phyloP scores from a whole-genome alignment of 2,329 filamentous ascomycete genomes.

The Neocatenulostroma microsporum region DNA sequence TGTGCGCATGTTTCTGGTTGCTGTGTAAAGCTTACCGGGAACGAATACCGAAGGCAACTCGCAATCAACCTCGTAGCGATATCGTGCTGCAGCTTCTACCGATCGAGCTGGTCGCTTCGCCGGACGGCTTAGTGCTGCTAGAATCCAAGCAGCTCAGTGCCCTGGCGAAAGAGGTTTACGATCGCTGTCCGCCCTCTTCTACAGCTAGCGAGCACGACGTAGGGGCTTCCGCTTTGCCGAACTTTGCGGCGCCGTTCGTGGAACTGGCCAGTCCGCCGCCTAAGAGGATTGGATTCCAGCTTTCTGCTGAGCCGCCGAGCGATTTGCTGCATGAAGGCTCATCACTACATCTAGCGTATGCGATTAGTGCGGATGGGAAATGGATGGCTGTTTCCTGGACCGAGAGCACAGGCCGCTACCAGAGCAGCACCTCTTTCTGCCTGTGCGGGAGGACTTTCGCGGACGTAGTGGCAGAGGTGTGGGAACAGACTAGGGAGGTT shows the following conservation, averaged over 20 bases:
- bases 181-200: constrained; percentile 56
- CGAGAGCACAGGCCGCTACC: constrained; percentile 65
- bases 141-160: constrained; percentile 52
- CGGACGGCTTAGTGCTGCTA: constrained; percentile 55
- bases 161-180: constrained; percentile 68
- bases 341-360: constrained; percentile 72
- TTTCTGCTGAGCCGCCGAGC: constrained; percentile 58
- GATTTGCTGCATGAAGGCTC: constrained; percentile 71
- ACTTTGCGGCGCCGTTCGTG: constrained; percentile 59
- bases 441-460: constrained; percentile 54
- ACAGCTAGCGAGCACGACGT: constrained; percentile 21
- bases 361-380: constrained; percentile 63
- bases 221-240: constrained; percentile 34
- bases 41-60: constrained; percentile 58
- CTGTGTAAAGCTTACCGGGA: constrained; percentile 60
- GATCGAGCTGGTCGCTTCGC: constrained; percentile 57
- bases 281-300: constrained; percentile 66
- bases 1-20: constrained; percentile 65
- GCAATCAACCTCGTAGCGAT: constrained; percentile 42
- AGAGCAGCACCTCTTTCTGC: constrained; percentile 67
- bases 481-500: constrained; percentile 65
- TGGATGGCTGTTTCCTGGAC: constrained; percentile 80
- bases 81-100: constrained; percentile 72
- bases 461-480: constrained; percentile 66
- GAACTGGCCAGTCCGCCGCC: constrained; percentile 63